Conservation (phyloP, 1,284 basidiomycete genomes). For the Ustanciosporium gigantosporum region DNA sequence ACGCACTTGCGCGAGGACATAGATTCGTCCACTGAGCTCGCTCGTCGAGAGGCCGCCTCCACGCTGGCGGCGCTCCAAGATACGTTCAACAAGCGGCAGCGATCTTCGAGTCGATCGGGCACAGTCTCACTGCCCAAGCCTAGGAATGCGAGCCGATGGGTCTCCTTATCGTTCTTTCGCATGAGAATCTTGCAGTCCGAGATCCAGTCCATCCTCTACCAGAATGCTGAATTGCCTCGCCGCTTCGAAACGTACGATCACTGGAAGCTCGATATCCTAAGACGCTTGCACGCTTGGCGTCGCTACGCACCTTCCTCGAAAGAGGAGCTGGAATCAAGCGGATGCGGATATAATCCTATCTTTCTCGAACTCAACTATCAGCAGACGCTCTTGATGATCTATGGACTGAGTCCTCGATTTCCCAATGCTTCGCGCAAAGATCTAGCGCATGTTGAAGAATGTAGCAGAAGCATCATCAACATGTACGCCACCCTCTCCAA, state of each 20-base stretch:
- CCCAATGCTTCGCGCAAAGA: conserved; percentile 33
- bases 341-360: conserved; percentile 42
- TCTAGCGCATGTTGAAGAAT: conserved; percentile 34
- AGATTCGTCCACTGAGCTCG: conserved; percentile 29
- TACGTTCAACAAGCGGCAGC: conserved; percentile 8
- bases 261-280: conserved; percentile 40
- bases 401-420: conserved; percentile 36
- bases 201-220: conserved; percentile 36
- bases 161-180: conserved; percentile 39
- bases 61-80: conserved; percentile 28
- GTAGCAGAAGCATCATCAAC: conserved; percentile 43
- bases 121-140: conserved; percentile 23
- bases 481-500: conserved; percentile 42
- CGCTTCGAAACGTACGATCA: conserved; percentile 27
- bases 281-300: conserved; percentile 31
- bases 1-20: conserved; percentile 1
- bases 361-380: conserved; percentile 46
- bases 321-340: conserved; percentile 22
- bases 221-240: conserved; percentile 40
- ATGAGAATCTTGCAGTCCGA: conserved; percentile 40
- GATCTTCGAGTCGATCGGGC: neutral
- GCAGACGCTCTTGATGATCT: conserved; percentile 42
- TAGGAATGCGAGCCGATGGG: conserved; percentile 34
- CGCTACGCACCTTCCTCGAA: conserved; percentile 36
- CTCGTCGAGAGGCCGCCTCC: conserved; percentile 32